Conservation (phyloP, 805 yeast genomes). For the Zygoascus biomembranicola region DNA sequence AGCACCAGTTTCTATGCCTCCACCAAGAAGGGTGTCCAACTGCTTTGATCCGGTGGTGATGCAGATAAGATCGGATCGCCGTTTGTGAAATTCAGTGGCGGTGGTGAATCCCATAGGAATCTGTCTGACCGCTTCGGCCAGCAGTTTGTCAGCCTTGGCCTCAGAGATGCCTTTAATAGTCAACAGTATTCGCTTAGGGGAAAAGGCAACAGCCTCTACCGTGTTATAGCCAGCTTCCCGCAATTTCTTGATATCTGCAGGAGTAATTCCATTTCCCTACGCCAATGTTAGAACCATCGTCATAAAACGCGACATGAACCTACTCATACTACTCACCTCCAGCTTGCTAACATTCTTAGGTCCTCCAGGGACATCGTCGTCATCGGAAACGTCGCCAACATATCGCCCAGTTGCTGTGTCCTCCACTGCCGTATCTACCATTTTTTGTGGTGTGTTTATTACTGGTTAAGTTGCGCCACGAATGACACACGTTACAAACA, state of each 20-base stretch:
- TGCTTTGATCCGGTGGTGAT: constrained; percentile 94
- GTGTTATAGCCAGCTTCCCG: constrained; percentile 81
- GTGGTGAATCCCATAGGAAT: constrained; percentile 98
- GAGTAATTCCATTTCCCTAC: constrained; percentile 62
- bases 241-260: constrained; percentile 70
- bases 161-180: constrained; percentile 89
- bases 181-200: constrained; percentile 67
- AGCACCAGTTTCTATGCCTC: constrained; percentile 96
- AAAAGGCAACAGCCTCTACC: constrained; percentile 83
- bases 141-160: constrained; percentile 81
- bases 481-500: neutral
- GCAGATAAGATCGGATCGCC: constrained; percentile 85
- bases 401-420: neutral
- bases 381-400: neutral
- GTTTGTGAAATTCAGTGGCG: constrained; percentile 85
- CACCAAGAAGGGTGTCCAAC: constrained; percentile 85
- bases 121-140: constrained; percentile 72
- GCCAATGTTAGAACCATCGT: neutral
- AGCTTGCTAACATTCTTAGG: neutral
- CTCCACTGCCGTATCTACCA: neutral
- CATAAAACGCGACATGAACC: neutral
- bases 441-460: neutral
- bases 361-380: constrained; percentile 1
- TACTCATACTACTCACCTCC: neutral
- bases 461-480: neutral